A percentile compares a stretch with the other conserved stretches of the same genome.
Evolutionary conservation across 192 early-diverging fungal species (phyloP).

Genomic region (Globomyces pollinis-pini): DNA sequence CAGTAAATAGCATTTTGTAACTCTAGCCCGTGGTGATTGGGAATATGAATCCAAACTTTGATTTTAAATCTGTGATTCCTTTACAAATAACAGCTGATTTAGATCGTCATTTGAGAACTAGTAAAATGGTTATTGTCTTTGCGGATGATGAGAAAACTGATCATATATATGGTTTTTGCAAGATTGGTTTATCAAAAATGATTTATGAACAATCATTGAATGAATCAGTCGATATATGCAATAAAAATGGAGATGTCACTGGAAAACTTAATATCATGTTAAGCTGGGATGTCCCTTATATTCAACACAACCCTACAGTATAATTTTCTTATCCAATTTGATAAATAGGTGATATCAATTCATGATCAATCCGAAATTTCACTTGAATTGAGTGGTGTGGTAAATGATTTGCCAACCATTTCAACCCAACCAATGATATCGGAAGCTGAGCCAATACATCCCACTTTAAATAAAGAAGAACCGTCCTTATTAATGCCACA

Average conservation of each 20-base stretch:
- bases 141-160: slow-evolving; percentile 29
- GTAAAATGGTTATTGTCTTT: slow-evolving; percentile 25
- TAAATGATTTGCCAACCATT: no score
- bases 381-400: no score
- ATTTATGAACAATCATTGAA: slow-evolving; percentile 19
- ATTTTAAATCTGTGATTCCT: slow-evolving; percentile 25
- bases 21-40: slow-evolving; percentile 5
- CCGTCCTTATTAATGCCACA: no score
- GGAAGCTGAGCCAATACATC: no score
- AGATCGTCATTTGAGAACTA: slow-evolving; percentile 28
- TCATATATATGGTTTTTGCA: slow-evolving; percentile 27
- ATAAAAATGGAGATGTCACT: slow-evolving; percentile 18
- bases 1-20: neutral
- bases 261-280: slow-evolving; percentile 25
- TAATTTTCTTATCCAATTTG: neutral
- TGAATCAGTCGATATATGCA: slow-evolving; percentile 24
- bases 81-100: slow-evolving; percentile 33
- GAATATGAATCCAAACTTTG: slow-evolving; percentile 26
- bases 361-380: no score
- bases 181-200: slow-evolving; percentile 27
- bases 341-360: no score
- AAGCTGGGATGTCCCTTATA: slow-evolving; percentile 37
- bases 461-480: no score
- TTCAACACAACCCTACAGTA: slow-evolving; percentile 9
- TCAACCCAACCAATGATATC: no score